Evolutionary conservation across 2,329 filamentous ascomycete genomes (phyloP).

Genomic region (Mycosphaerella sp.): DNA sequence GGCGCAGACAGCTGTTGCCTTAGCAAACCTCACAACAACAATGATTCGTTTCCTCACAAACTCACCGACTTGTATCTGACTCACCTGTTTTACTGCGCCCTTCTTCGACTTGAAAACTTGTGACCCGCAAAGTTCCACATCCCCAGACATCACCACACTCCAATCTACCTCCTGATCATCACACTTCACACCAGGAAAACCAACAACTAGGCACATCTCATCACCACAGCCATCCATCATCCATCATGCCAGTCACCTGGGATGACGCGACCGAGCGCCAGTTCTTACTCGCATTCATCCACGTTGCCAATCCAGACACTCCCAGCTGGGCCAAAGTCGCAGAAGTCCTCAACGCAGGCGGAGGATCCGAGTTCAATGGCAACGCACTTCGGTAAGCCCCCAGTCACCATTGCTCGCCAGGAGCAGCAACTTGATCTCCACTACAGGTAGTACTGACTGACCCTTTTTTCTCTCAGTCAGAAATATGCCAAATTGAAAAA

Average conservation of each 20-base stretch:
- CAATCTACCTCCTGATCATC: too few relatives aligned
- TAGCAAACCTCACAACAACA: too few relatives aligned
- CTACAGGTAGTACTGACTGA: not conserved
- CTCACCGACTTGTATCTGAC: too few relatives aligned
- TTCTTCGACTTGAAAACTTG: not conserved
- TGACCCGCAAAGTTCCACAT: not conserved
- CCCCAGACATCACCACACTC: not conserved
- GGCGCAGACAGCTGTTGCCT: too few relatives aligned
- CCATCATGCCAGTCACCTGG: conserved; percentile 10
- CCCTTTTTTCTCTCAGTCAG: conserved; percentile 12
- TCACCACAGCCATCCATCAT: not conserved
- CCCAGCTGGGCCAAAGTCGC: conserved; percentile 22
- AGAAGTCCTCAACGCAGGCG: conserved; percentile 10
- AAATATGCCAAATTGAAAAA: conserved; percentile 25
- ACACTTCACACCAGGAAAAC: too few relatives aligned
- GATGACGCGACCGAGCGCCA: conserved; percentile 11
- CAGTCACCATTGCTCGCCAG: not conserved
- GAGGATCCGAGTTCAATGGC: conserved; percentile 16
- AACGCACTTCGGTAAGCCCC: conserved; percentile 16
- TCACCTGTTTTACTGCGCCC: not conserved
- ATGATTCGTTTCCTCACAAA: too few relatives aligned
- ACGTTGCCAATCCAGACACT: not conserved
- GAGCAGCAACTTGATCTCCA: too few relatives aligned
- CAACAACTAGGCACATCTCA: not conserved
- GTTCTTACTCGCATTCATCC: conserved; percentile 12